These are phyloP conservation scores for Lactarius quietus DNA, from an alignment of 768 basidiomycete genomes.

Conservation along the genomic window DNA sequence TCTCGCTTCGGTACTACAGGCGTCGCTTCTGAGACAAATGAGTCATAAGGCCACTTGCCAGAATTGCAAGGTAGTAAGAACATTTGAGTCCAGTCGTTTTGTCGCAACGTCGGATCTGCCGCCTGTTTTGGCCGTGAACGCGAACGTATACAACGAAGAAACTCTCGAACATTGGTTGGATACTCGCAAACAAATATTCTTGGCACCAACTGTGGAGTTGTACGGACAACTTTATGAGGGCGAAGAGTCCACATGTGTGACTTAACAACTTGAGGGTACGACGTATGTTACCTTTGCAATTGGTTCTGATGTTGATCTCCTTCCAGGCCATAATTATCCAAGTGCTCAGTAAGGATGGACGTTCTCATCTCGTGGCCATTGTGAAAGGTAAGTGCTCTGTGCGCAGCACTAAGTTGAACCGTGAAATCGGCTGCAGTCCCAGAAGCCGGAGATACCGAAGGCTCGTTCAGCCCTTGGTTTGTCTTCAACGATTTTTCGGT, in stretches of 20 bases:
- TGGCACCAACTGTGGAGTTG: conserved; percentile 54
- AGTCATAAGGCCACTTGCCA: conserved; percentile 86
- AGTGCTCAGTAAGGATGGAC: conserved; percentile 63
- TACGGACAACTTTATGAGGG: conserved; percentile 56
- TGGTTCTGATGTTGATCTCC: not conserved
- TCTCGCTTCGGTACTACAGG: conserved; percentile 65
- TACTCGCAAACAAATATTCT: conserved; percentile 50
- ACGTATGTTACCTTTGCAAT: conserved; percentile 29
- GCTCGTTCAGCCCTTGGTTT: conserved; percentile 66
- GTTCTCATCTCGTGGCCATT: conserved; percentile 84
- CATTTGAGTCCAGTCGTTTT: conserved; percentile 65
- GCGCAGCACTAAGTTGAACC: not conserved
- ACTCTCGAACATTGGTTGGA: conserved; percentile 75
- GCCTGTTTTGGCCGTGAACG: conserved; percentile 82
- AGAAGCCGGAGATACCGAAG: conserved; percentile 45
- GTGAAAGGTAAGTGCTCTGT: conserved; percentile 58
- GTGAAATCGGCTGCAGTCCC: conserved; percentile 50
- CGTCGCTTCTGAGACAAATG: conserved; percentile 77
- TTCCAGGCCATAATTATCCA: conserved; percentile 77
- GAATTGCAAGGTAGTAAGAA: conserved; percentile 73
- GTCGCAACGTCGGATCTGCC: conserved; percentile 67
- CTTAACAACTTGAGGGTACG: conserved; percentile 74
- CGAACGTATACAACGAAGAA: conserved; percentile 75
- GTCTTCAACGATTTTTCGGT: conserved; percentile 98
- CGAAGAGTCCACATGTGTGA: conserved; percentile 51